Evolutionary conservation across 495 filamentous ascomycete genomes (phyloP), one percentile per base, ranked within the genome.

Genomic region (Penicillium bovifimosum): DNA sequence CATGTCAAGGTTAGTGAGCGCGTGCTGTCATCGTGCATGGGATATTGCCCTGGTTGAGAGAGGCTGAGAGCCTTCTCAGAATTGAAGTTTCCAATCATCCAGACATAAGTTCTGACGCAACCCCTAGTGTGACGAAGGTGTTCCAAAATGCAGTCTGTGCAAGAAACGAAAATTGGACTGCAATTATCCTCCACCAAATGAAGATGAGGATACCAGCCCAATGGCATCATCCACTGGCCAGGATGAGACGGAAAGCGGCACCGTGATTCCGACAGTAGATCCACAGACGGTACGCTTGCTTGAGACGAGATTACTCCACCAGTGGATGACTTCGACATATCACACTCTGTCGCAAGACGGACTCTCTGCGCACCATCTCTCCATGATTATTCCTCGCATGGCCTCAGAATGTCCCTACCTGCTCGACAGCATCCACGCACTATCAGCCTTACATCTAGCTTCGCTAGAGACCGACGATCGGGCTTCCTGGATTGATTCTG

Each of bases 371-470:
- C 41, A 68, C 29, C 68, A 80, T 38, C 73, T 75, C 34, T 70
- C 71, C 24, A 62, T 68, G n/a, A 61, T 55, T 5, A 69, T 76
- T 14, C 74, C 75, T 5, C 69, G 68, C 6, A 62, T 77, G 46
- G 77, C 75, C 1, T 66, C 71, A 16, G 54, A 66, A 0, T 67
- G 72, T 52, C 65, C 69, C 0, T 80, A 72, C 46, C 56, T 79
- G 9, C 59, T 80, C 42, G 75, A 78, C 53, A 70, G 68, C 42
- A 63, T 80, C 6, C 59, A 79, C 5, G 76, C 76, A 1, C 48
- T 80, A 6, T 68, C 76, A 5, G 71, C 76, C 5, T 55, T 77
- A 29, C 76, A 80, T 46, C 56, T 80, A 26, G 68, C 69, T 3
- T 66, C 69, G 33, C n/a, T 68, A 2, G 67, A 73, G 33, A 16